Evolutionary conservation across 1,284 basidiomycete genomes (phyloP).

Genomic region (Chalciporus sp.): DNA sequence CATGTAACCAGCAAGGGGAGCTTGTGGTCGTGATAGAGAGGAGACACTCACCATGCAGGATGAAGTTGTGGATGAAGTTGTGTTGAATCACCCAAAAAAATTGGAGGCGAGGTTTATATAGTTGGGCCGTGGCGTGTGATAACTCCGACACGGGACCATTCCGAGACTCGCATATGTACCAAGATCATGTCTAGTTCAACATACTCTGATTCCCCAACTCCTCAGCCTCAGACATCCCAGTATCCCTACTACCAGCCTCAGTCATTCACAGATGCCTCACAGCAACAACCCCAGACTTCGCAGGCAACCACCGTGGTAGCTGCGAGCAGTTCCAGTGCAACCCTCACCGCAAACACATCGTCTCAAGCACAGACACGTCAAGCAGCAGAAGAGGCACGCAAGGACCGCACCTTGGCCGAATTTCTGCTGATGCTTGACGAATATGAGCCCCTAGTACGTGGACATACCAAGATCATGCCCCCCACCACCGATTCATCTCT

Average conservation of each 20-base stretch:
- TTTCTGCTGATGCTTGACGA: slow-evolving; percentile 96
- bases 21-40: no score
- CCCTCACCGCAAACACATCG: slow-evolving; percentile 6
- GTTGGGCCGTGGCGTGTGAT: not conserved
- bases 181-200: slow-evolving; percentile 35
- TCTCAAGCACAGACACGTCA: slow-evolving; percentile 57
- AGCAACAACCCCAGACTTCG: slow-evolving; percentile 21
- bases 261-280: slow-evolving; percentile 25
- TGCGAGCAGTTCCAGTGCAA: slow-evolving; percentile 21
- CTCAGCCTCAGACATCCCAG: slow-evolving; percentile 29
- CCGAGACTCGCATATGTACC: not conserved
- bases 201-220: slow-evolving; percentile 35
- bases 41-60: slow-evolving; percentile 16
- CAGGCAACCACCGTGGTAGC: slow-evolving; percentile 15
- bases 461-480: not conserved
- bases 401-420: slow-evolving; percentile 90
- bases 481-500: not conserved
- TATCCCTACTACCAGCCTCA: slow-evolving; percentile 25
- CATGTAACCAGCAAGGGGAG: slow-evolving; percentile 39
- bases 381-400: slow-evolving; percentile 81
- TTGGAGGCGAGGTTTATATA: slow-evolving; percentile 27
- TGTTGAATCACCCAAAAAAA: not conserved
- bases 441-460: slow-evolving; percentile 88
- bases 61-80: not conserved
- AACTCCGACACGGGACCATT: slow-evolving; percentile 32